Base-by-base conservation (phyloP, 108 stramenopile genomes). In the Nitzschia sp. region DNA sequence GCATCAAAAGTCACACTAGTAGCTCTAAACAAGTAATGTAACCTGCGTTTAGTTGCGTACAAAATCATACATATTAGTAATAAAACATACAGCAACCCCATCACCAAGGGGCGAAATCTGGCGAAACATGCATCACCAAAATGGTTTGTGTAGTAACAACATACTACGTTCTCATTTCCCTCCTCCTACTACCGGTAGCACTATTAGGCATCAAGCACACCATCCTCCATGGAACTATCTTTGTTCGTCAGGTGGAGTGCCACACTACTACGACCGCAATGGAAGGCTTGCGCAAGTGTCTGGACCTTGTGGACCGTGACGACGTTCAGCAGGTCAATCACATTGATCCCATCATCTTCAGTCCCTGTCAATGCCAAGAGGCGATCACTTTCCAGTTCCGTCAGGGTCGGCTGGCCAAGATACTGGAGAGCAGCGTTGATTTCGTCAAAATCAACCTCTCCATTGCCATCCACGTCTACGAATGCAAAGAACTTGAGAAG, bases 401-500 rank as follows among this genome's bases (percentile, higher is more conserved):
- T 60, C 4, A 70, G 31, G 25, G 27, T 3, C 13, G 76, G 72
- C 36, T 68, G 57, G 17, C 71, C 71, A 18, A 77, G 66, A 67
- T 77, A 77, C 17, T 65, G 27, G 18, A 71, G 46, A 3, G 71
- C 76, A 27, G 30, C 38, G 66, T 77, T 58, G 1, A 77, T 55
- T 28, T 77, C 72, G 13, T 47, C 27, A 21, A 77, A 66, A 34
- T 66, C 64, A 27, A 77, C 57, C 11, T 24, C 42, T 27, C 65
- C 27, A 19, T 53, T 66, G 5, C 66, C 47, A 34, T 77, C 66
- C 0, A 53, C 58, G 46, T 77, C 71, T 26, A 77, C 76, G 54
- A 77, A 77, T 33, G 72, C 58, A 46, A 77, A 66, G 48, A 77
- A 77, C 49, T 72, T 72, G 6, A 61, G 60, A 28, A 68, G 11